Base-by-base conservation (phyloP, 345 rosid species). In the Dovyalis caffra region DNA sequence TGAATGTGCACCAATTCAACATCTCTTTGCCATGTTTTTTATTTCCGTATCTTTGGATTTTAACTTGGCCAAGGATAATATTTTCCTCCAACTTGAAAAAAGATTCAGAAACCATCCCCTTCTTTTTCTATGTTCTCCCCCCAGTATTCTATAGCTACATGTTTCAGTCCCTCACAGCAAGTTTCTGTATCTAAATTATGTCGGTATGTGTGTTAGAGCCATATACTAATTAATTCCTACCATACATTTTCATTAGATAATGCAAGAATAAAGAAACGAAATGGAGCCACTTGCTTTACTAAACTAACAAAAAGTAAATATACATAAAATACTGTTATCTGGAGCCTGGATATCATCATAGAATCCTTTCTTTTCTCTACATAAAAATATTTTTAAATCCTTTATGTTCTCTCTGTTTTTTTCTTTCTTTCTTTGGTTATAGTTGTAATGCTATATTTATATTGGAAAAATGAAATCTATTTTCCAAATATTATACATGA, bases 321-420 rank as follows among this genome's bases (percentile, higher is more conserved):
- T 6, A 23, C 11, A 21, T 12, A 12, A 33, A 11, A 23, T 69
- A 49, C 15, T 70, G 29, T 38, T 56, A 10, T 18, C 57, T 37
- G 26, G 20, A 58, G 43, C 29, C 35, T 26, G 21, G 60, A 72
- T 47, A 73, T 21, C 76, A 73, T 73, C 45, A 64, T 32, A 53
- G 63, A 3, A 64, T 31, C 70, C 16, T 64, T 51, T 40, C 10
- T 12, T 66, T 32, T 3, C 11, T 10, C 0, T 31, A 20, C n/a
- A n/a, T n/a, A n/a, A n/a, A n/a, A n/a, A n/a, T n/a, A 2, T 53
- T 53, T 21, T 53, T 21, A 8, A 43, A 53, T n/a, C 60, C 10
- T 53, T 53, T 56, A 14, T 56, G 28, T n/a, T 56, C 60, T n/a
- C 28, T 56, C 12, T 4, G 60, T n/a, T 23, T 56, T n/a, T 23